phyloP scores from a whole-genome alignment of 495 filamentous ascomycete genomes.

The Pseudomonodictys pantanalensis region DNA sequence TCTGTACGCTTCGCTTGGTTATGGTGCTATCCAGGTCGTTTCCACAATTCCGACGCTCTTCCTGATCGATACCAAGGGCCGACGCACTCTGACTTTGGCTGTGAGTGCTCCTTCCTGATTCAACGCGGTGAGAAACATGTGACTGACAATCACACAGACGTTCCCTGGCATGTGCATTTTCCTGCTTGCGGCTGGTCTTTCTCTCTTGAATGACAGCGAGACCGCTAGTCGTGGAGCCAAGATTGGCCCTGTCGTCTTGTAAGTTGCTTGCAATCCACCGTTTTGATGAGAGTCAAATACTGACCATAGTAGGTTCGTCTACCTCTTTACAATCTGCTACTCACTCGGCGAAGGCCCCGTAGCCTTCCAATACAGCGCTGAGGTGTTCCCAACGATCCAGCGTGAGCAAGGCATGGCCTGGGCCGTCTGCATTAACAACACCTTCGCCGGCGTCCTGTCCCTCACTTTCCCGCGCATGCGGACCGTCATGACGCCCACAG shows the following conservation, averaged over 20 bases:
- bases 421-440: slow-evolving; percentile 47
- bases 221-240: slow-evolving; percentile 27
- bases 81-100: slow-evolving; percentile 45
- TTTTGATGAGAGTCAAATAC: neutral
- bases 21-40: slow-evolving; percentile 61
- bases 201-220: slow-evolving; percentile 19
- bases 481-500: slow-evolving; percentile 51
- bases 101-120: neutral
- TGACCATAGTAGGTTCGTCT: slow-evolving; percentile 35
- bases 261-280: neutral
- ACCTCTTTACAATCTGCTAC: slow-evolving; percentile 48
- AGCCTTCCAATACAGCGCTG: slow-evolving; percentile 58
- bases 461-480: slow-evolving; percentile 56
- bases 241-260: slow-evolving; percentile 48
- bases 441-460: slow-evolving; percentile 47
- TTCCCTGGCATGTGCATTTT: slow-evolving; percentile 39
- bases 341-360: slow-evolving; percentile 57
- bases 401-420: slow-evolving; percentile 40
- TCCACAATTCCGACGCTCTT: slow-evolving; percentile 65
- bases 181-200: slow-evolving; percentile 35
- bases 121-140: neutral
- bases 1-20: slow-evolving; percentile 55
- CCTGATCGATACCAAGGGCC: slow-evolving; percentile 50
- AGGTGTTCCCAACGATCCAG: slow-evolving; percentile 52
- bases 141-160: slow-evolving; percentile 21